Conservation (phyloP, 768 basidiomycete species). For the Amanita inopinata region DNA sequence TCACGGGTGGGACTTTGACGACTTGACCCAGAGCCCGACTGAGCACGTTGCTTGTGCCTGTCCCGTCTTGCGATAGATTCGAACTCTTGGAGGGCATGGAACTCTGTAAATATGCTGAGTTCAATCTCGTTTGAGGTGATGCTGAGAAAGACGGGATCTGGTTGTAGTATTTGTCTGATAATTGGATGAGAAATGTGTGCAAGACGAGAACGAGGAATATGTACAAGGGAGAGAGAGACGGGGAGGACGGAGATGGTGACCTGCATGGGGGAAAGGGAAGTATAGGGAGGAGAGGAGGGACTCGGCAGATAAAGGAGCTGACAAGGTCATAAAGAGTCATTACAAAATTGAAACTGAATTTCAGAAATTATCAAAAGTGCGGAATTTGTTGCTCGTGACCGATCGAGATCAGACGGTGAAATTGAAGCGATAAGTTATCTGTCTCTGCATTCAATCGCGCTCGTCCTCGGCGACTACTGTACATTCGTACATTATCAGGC, state of each 20-base stretch:
- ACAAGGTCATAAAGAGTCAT: too few relatives aligned
- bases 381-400: too few relatives aligned
- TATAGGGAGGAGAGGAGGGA: background rate
- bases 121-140: conserved; percentile 75
- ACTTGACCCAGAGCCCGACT: conserved; percentile 27
- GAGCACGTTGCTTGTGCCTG: conserved; percentile 33
- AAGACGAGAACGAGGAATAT: conserved; percentile 64
- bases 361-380: too few relatives aligned
- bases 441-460: too few relatives aligned
- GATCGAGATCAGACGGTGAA: too few relatives aligned
- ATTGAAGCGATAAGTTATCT: too few relatives aligned
- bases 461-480: too few relatives aligned
- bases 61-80: conserved; percentile 51
- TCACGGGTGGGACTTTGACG: conserved; percentile 17
- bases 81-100: conserved; percentile 46
- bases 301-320: background rate
- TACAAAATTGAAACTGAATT: too few relatives aligned
- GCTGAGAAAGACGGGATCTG: conserved; percentile 59
- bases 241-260: conserved; percentile 65
- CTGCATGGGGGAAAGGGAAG: conserved; percentile 21
- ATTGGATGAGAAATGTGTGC: conserved; percentile 47
- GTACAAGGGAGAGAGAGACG: conserved; percentile 61
- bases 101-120: conserved; percentile 64
- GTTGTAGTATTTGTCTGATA: conserved; percentile 60
- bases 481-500: too few relatives aligned